Conservation (phyloP, 768 basidiomycete genomes). For the Antrodiella citrinella region DNA sequence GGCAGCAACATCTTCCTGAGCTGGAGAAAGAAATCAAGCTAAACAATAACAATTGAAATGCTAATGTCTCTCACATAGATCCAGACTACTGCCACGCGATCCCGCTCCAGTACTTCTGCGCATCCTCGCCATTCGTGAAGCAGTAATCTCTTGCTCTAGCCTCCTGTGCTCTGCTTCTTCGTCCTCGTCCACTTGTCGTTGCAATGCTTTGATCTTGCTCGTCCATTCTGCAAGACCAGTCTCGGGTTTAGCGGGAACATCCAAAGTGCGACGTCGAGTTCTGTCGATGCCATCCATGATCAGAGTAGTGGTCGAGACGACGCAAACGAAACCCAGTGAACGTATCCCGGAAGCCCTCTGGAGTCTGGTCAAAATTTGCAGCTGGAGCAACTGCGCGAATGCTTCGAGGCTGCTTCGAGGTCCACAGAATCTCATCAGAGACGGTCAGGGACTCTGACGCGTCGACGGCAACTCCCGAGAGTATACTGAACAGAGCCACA, state of each 20-base stretch:
- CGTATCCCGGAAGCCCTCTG: no score
- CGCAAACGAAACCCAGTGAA: not conserved
- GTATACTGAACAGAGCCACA: no score
- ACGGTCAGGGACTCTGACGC: no score
- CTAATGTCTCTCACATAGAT: conserved; percentile 35
- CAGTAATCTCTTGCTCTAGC: conserved; percentile 48
- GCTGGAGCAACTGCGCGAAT: no score
- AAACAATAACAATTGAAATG: not conserved
- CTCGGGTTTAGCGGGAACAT: conserved; percentile 38
- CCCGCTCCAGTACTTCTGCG: conserved; percentile 34
- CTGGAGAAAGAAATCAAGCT: conserved; percentile 1
- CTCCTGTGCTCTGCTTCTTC: conserved; percentile 70
- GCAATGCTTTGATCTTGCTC: conserved; percentile 69
- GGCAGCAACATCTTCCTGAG: conserved; percentile 18
- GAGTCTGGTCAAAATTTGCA: no score
- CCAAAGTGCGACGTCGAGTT: conserved; percentile 16
- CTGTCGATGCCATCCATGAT: not conserved
- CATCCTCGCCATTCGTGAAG: conserved; percentile 38
- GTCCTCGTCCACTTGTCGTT: conserved; percentile 73
- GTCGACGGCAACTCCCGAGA: no score
- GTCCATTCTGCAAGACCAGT: conserved; percentile 75
- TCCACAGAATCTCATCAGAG: no score
- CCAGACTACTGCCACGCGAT: conserved; percentile 30
- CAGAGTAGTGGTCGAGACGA: not conserved
- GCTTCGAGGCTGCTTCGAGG: no score